Conservation (phyloP, 257 asterid species). For the Nicotiana otophora region DNA sequence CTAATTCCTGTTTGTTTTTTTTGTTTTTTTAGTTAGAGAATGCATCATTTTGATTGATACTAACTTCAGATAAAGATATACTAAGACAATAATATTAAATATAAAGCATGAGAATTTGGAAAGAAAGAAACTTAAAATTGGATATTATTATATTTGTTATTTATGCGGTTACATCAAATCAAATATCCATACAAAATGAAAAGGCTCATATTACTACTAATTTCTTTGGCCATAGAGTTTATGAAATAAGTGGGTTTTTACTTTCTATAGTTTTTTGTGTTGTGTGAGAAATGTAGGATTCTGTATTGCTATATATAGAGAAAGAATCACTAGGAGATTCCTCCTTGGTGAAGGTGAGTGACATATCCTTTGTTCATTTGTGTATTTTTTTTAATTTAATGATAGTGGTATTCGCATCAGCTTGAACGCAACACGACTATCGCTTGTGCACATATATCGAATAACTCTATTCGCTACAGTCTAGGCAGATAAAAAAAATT, state of each 20-base stretch:
- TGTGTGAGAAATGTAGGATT: background rate
- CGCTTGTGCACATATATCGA: too few species aligned
- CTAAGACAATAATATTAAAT: background rate
- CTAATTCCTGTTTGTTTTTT: too few species aligned
- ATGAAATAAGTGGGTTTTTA: too few species aligned
- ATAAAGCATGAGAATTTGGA: background rate
- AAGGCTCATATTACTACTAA: background rate
- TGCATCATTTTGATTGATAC: too few species aligned
- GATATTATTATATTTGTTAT: background rate
- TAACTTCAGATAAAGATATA: background rate
- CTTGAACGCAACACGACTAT: too few species aligned
- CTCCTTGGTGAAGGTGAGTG: too few species aligned
- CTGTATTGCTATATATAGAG: background rate
- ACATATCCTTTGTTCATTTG: too few species aligned
- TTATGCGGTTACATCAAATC: background rate
- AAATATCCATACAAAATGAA: background rate
- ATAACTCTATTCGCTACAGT: too few species aligned
- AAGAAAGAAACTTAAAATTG: background rate
- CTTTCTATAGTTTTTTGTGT: background rate
- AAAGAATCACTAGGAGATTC: background rate
- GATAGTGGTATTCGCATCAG: too few species aligned
- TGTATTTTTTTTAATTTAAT: too few species aligned
- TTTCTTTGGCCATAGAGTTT: background rate
- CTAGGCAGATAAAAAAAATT: too few species aligned
- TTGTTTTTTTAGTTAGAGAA: too few species aligned